Evolutionary conservation across 1,284 basidiomycete genomes (phyloP).

Genomic region (Leccinum laetum): DNA sequence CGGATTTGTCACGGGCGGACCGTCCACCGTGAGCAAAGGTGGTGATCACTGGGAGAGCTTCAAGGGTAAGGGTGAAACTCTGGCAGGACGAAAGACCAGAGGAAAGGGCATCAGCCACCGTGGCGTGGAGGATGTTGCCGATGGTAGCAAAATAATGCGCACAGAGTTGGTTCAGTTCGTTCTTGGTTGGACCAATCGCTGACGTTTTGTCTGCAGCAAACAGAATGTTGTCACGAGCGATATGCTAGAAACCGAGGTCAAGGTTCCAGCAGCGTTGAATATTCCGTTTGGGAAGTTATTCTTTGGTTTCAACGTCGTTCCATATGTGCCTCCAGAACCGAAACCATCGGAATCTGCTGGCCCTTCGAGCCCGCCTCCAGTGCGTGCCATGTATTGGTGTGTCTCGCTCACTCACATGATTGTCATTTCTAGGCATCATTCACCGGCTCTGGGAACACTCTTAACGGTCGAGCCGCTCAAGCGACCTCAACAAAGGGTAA

Average conservation of each 20-base stretch:
- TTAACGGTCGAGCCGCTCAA: slow-evolving; percentile 46
- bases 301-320: slow-evolving; percentile 84
- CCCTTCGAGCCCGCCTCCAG: slow-evolving; percentile 24
- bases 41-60: slow-evolving; percentile 90
- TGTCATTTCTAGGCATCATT: slow-evolving; percentile 39
- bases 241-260: slow-evolving; percentile 71
- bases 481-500: slow-evolving; percentile 48
- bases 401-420: slow-evolving; percentile 5
- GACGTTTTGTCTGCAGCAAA: slow-evolving; percentile 51
- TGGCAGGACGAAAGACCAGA: slow-evolving; percentile 87
- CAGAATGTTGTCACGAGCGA: slow-evolving; percentile 86
- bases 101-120: slow-evolving; percentile 88
- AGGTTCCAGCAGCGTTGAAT: slow-evolving; percentile 88
- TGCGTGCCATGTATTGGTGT: slow-evolving; percentile 16
- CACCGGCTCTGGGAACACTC: slow-evolving; percentile 50
- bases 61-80: slow-evolving; percentile 89
- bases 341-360: slow-evolving; percentile 29
- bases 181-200: slow-evolving; percentile 7
- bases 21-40: slow-evolving; percentile 61
- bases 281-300: slow-evolving; percentile 93
- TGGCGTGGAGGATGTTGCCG: slow-evolving; percentile 77
- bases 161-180: slow-evolving; percentile 68
- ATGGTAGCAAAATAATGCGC: slow-evolving; percentile 84
- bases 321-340: slow-evolving; percentile 58
- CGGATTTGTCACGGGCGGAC: slow-evolving; percentile 56